phyloP scores from a whole-genome alignment of 2,329 filamentous ascomycete genomes.

The Chaetomiaceae sp. region DNA sequence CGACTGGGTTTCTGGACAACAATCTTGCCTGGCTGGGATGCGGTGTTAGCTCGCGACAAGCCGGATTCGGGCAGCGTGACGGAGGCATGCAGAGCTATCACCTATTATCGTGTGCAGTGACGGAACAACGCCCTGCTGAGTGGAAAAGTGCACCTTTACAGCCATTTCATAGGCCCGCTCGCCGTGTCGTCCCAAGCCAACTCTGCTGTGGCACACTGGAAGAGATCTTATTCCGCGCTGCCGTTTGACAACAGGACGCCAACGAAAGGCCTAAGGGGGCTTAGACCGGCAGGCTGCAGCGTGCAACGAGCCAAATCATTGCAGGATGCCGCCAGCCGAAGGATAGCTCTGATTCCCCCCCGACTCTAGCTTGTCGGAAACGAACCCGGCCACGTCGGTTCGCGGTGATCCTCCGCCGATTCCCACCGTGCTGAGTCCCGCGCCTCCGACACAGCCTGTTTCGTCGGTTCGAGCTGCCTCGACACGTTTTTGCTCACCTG shows the following conservation, averaged over 20 bases:
- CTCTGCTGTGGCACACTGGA: constrained; percentile 2
- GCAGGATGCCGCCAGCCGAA: constrained; percentile 1
- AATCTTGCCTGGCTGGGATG: too few species aligned
- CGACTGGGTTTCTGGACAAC: too few species aligned
- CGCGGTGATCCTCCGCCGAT: too few species aligned
- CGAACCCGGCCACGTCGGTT: too few species aligned
- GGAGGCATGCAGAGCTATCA: not conserved
- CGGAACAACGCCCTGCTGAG: not conserved
- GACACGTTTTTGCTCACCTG: not conserved
- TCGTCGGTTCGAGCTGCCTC: not conserved
- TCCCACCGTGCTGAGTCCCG: not conserved
- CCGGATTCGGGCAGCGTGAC: not conserved
- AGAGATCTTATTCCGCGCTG: constrained; percentile 4
- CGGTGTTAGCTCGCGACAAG: too few species aligned
- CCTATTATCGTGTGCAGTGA: not conserved
- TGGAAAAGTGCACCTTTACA: too few species aligned
- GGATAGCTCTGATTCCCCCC: not conserved
- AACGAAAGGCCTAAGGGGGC: not conserved
- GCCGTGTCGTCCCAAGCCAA: not conserved
- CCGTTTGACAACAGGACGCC: constrained; percentile 3
- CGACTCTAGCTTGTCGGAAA: not conserved
- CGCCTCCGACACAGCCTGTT: not conserved
- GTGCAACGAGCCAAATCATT: constrained; percentile 1
- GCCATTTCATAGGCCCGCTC: not conserved
- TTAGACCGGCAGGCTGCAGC: constrained; percentile 1